phyloP scores from a whole-genome alignment of 345 rosid genomes.

The Heritiera fomes region DNA sequence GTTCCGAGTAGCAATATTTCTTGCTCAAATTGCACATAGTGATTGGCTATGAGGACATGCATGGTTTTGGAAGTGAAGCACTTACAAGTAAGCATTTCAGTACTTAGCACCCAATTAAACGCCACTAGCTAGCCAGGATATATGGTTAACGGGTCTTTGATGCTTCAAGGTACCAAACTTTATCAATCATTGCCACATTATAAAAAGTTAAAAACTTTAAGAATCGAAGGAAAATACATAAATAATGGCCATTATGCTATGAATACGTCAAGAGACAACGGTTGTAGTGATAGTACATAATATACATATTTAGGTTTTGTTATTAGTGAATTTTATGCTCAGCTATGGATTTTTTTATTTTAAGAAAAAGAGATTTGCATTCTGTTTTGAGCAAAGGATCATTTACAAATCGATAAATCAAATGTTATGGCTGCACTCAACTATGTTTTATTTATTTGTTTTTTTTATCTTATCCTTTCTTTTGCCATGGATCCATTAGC shows the following conservation, averaged over 20 bases:
- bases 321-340: too few species aligned
- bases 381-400: too few species aligned
- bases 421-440: too few species aligned
- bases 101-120: not conserved
- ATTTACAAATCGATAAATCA: too few species aligned
- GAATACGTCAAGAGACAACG: not conserved
- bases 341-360: too few species aligned
- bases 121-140: not conserved
- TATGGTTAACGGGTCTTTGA: not conserved
- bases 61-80: slow-evolving; percentile 2
- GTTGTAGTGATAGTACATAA: too few species aligned
- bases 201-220: not conserved
- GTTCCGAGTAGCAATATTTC: not conserved
- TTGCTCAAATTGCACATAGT: not conserved
- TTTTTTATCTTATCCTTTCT: too few species aligned
- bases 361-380: too few species aligned
- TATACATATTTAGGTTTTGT: too few species aligned
- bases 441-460: too few species aligned
- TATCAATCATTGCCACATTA: not conserved
- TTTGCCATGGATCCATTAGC: not conserved
- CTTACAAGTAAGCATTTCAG: slow-evolving; percentile 1
- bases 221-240: not conserved
- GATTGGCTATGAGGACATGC: not conserved
- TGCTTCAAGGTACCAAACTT: not conserved
- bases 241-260: not conserved